A percentile compares a stretch with the other conserved stretches of the same genome.
Conservation (phyloP, 2,329 filamentous ascomycete species). For the Chaetomiaceae sp. region DNA sequence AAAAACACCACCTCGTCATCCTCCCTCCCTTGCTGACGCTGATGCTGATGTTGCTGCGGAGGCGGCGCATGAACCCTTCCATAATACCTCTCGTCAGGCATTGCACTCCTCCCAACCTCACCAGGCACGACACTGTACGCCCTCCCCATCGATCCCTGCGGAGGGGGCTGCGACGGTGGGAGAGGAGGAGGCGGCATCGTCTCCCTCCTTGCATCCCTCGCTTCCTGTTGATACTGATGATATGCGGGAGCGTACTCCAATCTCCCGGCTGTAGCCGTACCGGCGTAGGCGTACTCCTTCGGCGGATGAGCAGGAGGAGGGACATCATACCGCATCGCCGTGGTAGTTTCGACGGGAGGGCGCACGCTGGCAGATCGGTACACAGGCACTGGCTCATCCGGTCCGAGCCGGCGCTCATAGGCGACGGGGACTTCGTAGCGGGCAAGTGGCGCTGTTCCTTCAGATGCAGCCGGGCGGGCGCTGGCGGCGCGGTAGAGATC, state of each 20-base stretch:
- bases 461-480: slow-evolving; percentile 17
- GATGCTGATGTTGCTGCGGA: no score
- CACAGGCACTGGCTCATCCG: slow-evolving; percentile 9
- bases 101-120: slow-evolving; percentile 31
- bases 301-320: not conserved
- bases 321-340: slow-evolving; percentile 29
- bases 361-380: slow-evolving; percentile 25
- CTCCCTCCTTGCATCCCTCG: slow-evolving; percentile 28
- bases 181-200: slow-evolving; percentile 25
- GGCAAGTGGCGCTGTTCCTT: not conserved
- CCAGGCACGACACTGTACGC: slow-evolving; percentile 33
- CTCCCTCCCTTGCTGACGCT: slow-evolving; percentile 12
- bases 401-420: slow-evolving; percentile 22
- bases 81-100: slow-evolving; percentile 37
- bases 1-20: slow-evolving; percentile 25
- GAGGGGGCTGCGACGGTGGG: no score
- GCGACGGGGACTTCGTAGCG: slow-evolving; percentile 25
- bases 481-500: slow-evolving; percentile 40
- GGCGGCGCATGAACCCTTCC: slow-evolving; percentile 3
- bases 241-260: slow-evolving; percentile 42
- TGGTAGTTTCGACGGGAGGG: slow-evolving; percentile 13
- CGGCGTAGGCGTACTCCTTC: slow-evolving; percentile 34
- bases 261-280: slow-evolving; percentile 42
- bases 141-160: slow-evolving; percentile 20
- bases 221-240: not conserved